Conservation (phyloP, 2,329 filamentous ascomycete genomes). For the Diaporthe sp. region DNA sequence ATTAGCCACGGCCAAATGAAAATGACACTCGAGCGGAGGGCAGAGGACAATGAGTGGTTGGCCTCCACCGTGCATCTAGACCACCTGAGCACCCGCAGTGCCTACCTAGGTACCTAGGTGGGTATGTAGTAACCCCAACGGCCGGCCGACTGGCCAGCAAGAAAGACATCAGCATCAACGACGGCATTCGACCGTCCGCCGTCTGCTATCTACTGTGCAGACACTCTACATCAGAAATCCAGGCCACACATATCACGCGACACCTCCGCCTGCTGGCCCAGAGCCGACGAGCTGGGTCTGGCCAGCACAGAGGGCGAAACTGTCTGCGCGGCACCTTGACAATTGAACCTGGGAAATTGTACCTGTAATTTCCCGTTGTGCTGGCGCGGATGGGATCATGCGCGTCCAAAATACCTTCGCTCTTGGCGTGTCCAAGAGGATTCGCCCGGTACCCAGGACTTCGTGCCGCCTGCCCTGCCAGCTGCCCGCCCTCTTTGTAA, state of each 20-base stretch:
- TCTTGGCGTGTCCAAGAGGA: constrained; percentile 9
- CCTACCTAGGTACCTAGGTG: too few species aligned
- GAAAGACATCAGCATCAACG: background rate
- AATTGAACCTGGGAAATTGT: constrained; percentile 29
- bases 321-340: constrained; percentile 22
- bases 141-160: background rate
- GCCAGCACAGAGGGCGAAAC: constrained; percentile 17
- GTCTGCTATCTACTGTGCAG: background rate
- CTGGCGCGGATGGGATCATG: constrained; percentile 40
- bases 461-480: constrained; percentile 3
- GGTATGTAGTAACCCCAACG: background rate
- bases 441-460: constrained; percentile 22
- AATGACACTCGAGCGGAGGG: background rate
- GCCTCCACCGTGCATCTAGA: background rate
- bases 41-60: constrained; percentile 6
- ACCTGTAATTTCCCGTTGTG: constrained; percentile 48
- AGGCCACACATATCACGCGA: background rate
- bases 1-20: constrained; percentile 19
- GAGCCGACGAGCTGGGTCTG: constrained; percentile 19
- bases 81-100: background rate
- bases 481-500: background rate
- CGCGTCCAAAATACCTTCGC: constrained; percentile 29
- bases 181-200: background rate
- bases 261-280: background rate
- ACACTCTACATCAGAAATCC: background rate